Conservation (phyloP, 192 early-diverging fungal genomes). For the Thamnidium elegans region DNA sequence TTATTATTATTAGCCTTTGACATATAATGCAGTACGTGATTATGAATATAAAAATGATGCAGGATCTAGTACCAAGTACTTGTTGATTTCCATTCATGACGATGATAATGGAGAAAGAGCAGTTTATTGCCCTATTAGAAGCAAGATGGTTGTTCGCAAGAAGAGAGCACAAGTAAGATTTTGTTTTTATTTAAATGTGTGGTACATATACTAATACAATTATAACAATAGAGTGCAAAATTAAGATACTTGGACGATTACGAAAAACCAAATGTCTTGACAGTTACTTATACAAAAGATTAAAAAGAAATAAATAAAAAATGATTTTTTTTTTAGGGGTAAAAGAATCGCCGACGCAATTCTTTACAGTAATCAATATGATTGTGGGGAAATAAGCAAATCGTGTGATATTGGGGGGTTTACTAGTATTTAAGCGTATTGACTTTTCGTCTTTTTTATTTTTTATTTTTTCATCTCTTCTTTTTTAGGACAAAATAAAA, state of each 20-base stretch:
- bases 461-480: background rate
- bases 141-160: conserved; percentile 35
- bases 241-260: conserved; percentile 25
- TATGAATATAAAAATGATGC: conserved; percentile 35
- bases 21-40: conserved; percentile 35
- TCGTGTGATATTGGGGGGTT: conserved; percentile 7
- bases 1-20: conserved; percentile 17
- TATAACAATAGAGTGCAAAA: conserved; percentile 12
- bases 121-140: conserved; percentile 30
- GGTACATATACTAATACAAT: background rate
- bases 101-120: conserved; percentile 21
- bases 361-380: background rate
- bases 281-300: conserved; percentile 6
- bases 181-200: background rate
- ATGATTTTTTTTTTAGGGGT: background rate
- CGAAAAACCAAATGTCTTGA: conserved; percentile 22
- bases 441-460: background rate
- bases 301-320: background rate
- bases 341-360: conserved; percentile 1
- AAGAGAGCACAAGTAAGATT: conserved; percentile 36
- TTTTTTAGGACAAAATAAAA: background rate
- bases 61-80: conserved; percentile 13
- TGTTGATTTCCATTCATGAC: conserved; percentile 23
- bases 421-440: background rate
- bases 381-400: conserved; percentile 11